phyloP scores from a whole-genome alignment of 2,329 filamentous ascomycete species.

The Zymoseptoria passerinii region DNA sequence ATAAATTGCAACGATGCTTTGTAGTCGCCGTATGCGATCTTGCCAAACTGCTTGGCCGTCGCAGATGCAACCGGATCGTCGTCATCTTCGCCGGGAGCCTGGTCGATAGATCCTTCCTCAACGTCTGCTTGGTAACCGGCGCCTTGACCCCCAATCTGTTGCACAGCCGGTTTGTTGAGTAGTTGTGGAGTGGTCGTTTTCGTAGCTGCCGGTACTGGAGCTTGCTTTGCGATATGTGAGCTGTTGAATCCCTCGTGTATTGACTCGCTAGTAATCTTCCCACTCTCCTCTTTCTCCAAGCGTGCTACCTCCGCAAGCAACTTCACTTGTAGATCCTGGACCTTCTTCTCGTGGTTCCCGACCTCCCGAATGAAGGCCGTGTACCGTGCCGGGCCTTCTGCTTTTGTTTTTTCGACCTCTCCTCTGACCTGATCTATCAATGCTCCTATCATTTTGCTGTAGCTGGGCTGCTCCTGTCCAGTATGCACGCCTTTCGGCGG shows the following conservation, averaged over 20 bases:
- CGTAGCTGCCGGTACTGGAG: slow-evolving; percentile 14
- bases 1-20: slow-evolving; percentile 66
- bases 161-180: slow-evolving; percentile 37
- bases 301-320: slow-evolving; percentile 65
- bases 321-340: slow-evolving; percentile 68
- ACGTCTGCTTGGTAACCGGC: slow-evolving; percentile 55
- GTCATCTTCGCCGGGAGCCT: slow-evolving; percentile 43
- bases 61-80: slow-evolving; percentile 68
- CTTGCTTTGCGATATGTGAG: slow-evolving; percentile 62
- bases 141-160: slow-evolving; percentile 35
- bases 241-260: slow-evolving; percentile 86
- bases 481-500: slow-evolving; percentile 72
- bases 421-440: slow-evolving; percentile 89
- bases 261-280: slow-evolving; percentile 89
- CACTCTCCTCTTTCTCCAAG: slow-evolving; percentile 73
- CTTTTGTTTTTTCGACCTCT: slow-evolving; percentile 63
- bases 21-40: slow-evolving; percentile 70
- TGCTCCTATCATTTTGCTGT: slow-evolving; percentile 98
- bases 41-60: slow-evolving; percentile 70
- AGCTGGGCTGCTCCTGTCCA: slow-evolving; percentile 68
- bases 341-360: slow-evolving; percentile 65
- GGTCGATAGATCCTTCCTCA: slow-evolving; percentile 42
- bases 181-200: slow-evolving; percentile 32
- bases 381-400: slow-evolving; percentile 50
- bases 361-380: slow-evolving; percentile 72